These are phyloP conservation scores for Venustampulla echinocandica DNA, from an alignment of 495 filamentous ascomycete genomes.

Conservation along the genomic window DNA sequence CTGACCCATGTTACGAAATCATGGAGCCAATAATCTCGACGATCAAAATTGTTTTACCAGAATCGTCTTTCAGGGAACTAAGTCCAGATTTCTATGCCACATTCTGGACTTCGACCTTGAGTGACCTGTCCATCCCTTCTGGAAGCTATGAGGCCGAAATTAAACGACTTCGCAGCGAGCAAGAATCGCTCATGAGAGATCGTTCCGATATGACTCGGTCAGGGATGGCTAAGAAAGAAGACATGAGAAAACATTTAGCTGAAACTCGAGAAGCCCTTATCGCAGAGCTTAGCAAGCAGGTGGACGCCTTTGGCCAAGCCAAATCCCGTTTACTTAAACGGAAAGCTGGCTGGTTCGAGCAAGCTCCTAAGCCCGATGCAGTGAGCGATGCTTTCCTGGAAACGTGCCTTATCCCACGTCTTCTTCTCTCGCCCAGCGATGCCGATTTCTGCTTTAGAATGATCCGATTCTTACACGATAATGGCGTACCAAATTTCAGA, in stretches of 20 bases:
- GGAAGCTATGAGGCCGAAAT: constrained; percentile 67
- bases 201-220: constrained; percentile 58
- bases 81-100: constrained; percentile 75
- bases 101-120: constrained; percentile 85
- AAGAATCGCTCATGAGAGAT: constrained; percentile 56
- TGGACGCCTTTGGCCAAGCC: constrained; percentile 54
- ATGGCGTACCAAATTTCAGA: constrained; percentile 76
- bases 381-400: constrained; percentile 72
- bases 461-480: constrained; percentile 74
- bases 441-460: constrained; percentile 80
- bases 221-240: constrained; percentile 54
- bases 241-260: constrained; percentile 49
- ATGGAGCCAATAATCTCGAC: constrained; percentile 67
- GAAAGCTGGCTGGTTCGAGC: constrained; percentile 70
- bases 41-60: constrained; percentile 52
- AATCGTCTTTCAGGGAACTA: constrained; percentile 54
- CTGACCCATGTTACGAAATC: constrained; percentile 57
- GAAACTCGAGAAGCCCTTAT: constrained; percentile 53
- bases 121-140: constrained; percentile 66
- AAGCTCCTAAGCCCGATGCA: constrained; percentile 52
- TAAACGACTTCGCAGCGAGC: constrained; percentile 49
- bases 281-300: constrained; percentile 60
- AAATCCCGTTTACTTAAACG: constrained; percentile 60
- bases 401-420: constrained; percentile 80
- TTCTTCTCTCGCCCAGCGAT: constrained; percentile 75